Percentiles rank a stretch among this genome's conserved stretches.
Evolutionary conservation across 176 grass and related monocot genomes (phyloP).

Genomic region (Microstegium vimineum): DNA sequence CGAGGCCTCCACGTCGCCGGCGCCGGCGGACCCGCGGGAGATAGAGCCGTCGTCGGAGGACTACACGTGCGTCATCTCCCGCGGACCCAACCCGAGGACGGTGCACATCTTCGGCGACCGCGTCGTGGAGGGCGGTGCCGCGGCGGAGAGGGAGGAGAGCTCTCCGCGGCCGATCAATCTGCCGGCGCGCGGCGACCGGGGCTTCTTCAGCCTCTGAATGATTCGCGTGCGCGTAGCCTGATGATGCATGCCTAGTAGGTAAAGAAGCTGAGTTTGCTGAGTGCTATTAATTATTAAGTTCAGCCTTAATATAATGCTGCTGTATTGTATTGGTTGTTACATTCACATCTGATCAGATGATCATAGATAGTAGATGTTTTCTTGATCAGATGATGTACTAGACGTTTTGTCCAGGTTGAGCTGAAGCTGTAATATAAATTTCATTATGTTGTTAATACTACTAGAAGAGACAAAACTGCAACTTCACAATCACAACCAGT

Average conservation of each 20-base stretch:
- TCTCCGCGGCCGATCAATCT: constrained; percentile 23
- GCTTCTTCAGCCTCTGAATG: constrained; percentile 34
- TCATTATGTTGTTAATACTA: not conserved
- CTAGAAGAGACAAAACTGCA: not conserved
- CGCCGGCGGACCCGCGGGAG: not conserved
- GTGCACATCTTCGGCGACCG: constrained; percentile 63
- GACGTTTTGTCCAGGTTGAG: constrained; percentile 25
- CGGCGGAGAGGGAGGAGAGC: constrained; percentile 39
- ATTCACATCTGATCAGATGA: constrained; percentile 35
- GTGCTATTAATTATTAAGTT: constrained; percentile 5
- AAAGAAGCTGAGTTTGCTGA: not conserved
- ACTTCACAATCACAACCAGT: no score
- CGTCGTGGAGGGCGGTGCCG: constrained; percentile 37
- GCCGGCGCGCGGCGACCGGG: constrained; percentile 17
- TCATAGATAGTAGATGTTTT: not conserved
- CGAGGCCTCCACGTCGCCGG: not conserved
- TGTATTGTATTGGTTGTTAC: constrained; percentile 21
- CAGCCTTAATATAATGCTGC: not conserved
- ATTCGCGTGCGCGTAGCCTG: not conserved
- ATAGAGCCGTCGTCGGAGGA: constrained; percentile 61
- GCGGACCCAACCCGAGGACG: constrained; percentile 50
- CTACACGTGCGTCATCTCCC: constrained; percentile 76
- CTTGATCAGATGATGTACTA: constrained; percentile 21
- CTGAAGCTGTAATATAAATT: constrained; percentile 28
- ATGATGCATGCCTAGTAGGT: constrained; percentile 34